Evolutionary conservation across 768 basidiomycete genomes (phyloP).

Genomic region (Tricholoma saponaceum): DNA sequence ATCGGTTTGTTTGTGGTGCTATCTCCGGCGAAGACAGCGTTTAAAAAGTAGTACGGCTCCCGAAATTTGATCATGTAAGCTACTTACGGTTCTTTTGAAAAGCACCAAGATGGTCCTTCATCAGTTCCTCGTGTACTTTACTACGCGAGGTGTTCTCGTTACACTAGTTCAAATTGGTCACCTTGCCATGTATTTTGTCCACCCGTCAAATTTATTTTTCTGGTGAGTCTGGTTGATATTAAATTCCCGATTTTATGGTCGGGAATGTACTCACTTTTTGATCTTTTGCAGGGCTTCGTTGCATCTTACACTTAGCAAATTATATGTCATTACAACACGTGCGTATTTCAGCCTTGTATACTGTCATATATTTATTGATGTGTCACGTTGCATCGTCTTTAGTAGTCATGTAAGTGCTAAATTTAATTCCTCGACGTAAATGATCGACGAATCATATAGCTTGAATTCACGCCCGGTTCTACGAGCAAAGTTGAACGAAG

Average conservation of each 20-base stretch:
- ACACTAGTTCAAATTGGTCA: conserved; percentile 5
- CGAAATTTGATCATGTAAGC: not conserved
- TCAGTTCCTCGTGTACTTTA: conserved; percentile 1
- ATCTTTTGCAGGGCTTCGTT: not conserved
- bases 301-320: not conserved
- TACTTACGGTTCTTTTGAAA: not conserved
- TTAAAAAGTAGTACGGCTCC: not conserved
- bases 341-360: not conserved
- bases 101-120: conserved; percentile 2
- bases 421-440: not conserved
- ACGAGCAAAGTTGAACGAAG: no score
- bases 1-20: conserved; percentile 1
- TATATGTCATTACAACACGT: conserved; percentile 2
- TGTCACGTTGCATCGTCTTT: not conserved
- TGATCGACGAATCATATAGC: not conserved
- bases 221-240: not conserved
- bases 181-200: conserved; percentile 3
- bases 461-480: not conserved
- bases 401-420: not conserved
- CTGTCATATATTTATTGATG: no score
- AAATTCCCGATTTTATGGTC: not conserved
- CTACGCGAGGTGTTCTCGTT: conserved; percentile 5
- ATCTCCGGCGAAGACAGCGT: not conserved
- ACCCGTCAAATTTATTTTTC: conserved; percentile 3
- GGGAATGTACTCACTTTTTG: not conserved